These are phyloP conservation scores for Hanseniaspora singularis DNA, from an alignment of 805 yeast species.

Conservation along the genomic window DNA sequence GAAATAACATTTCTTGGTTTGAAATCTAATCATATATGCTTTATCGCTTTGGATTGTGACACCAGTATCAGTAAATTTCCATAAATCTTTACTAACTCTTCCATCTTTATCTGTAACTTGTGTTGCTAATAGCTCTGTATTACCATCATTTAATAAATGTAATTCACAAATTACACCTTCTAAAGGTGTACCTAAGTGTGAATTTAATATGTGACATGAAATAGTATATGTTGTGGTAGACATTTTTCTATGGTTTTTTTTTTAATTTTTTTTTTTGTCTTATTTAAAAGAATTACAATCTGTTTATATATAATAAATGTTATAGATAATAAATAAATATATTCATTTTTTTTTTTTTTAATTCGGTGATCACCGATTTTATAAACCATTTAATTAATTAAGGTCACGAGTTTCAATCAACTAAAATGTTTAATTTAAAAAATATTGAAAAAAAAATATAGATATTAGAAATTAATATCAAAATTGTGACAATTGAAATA, in stretches of 20 bases:
- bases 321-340: too few relatives aligned
- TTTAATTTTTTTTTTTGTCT: neutral
- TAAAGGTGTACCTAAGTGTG: conserved; percentile 77
- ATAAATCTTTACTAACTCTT: conserved; percentile 56
- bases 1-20: conserved; percentile 55
- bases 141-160: conserved; percentile 25
- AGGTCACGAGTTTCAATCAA: too few relatives aligned
- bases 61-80: conserved; percentile 30
- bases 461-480: too few relatives aligned
- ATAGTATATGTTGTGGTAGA: conserved; percentile 31
- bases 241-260: neutral
- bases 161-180: conserved; percentile 57
- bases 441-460: too few relatives aligned
- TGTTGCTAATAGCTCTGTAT: conserved; percentile 44
- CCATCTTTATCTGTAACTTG: conserved; percentile 73
- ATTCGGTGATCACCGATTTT: too few relatives aligned
- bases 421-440: too few relatives aligned
- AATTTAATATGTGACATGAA: conserved; percentile 83
- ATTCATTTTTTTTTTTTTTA: too few relatives aligned
- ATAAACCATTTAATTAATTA: too few relatives aligned
- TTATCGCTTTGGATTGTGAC: conserved; percentile 41
- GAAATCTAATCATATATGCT: conserved; percentile 61
- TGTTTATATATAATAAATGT: too few relatives aligned
- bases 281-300: too few relatives aligned
- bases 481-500: too few relatives aligned